Conservation (phyloP, 306 rosid genomes). For the Potentilla sterilis region DNA sequence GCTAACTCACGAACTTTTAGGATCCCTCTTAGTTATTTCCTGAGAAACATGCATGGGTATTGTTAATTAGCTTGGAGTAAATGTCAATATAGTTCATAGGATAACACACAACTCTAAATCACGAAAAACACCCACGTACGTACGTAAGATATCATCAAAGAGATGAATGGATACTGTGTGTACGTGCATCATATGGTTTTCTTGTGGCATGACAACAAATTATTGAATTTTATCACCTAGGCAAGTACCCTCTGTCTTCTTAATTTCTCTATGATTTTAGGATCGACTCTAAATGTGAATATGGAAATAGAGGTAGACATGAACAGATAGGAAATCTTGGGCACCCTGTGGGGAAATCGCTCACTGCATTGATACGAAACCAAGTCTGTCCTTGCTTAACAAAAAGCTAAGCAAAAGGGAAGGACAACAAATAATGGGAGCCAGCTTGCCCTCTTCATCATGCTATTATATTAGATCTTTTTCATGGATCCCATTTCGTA, state of each 20-base stretch:
- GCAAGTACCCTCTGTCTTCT: not conserved
- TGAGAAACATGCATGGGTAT: not conserved
- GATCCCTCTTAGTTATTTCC: not conserved
- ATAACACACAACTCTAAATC: too few species aligned
- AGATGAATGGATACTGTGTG: too few species aligned
- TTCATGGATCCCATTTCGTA: not conserved
- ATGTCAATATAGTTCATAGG: too few species aligned
- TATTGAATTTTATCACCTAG: not conserved
- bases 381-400: not conserved
- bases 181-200: not conserved
- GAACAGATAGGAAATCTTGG: not conserved
- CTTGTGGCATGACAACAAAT: not conserved
- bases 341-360: not conserved
- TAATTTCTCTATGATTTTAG: not conserved
- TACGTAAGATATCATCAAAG: too few species aligned
- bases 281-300: not conserved
- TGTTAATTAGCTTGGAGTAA: too few species aligned
- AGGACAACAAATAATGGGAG: not conserved
- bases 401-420: not conserved
- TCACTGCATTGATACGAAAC: not conserved
- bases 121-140: too few species aligned
- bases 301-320: not conserved
- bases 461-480: not conserved
- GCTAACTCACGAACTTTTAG: too few species aligned
- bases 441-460: not conserved